Percentiles rank a stretch among this genome's conserved stretches.
These are phyloP conservation scores for Bertia moriformis DNA, from an alignment of 2,329 filamentous ascomycete genomes.

Conservation along the genomic window DNA sequence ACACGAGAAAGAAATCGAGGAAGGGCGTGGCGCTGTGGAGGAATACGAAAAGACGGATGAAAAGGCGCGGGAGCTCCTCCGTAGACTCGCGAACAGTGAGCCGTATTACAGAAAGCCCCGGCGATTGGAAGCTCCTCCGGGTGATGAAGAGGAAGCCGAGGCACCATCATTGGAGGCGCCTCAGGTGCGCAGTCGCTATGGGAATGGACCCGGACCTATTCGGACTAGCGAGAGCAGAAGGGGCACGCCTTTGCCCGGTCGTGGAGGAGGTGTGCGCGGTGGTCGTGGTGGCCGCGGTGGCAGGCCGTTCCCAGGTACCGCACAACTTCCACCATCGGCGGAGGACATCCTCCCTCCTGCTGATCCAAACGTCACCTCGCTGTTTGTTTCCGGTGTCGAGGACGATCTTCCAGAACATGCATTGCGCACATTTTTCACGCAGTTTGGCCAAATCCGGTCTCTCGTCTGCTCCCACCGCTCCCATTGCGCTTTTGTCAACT, in stretches of 20 bases:
- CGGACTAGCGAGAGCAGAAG: constrained; percentile 51
- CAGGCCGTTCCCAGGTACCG: constrained; percentile 50
- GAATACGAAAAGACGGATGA: constrained; percentile 96
- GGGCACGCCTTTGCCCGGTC: constrained; percentile 35
- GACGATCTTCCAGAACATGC: constrained; percentile 90
- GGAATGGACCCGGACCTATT: constrained; percentile 63
- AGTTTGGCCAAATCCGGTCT: constrained; percentile 79
- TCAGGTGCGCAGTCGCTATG: too few species aligned
- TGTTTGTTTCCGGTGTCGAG: constrained; percentile 90
- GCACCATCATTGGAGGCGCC: constrained; percentile 8
- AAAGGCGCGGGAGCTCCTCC: constrained; percentile 77
- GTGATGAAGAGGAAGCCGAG: constrained; percentile 26
- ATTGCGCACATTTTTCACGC: constrained; percentile 77
- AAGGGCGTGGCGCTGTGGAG: constrained; percentile 74
- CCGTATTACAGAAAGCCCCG: constrained; percentile 88
- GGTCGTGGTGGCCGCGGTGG: constrained; percentile 30
- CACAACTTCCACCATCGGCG: constrained; percentile 65
- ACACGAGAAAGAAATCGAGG: constrained; percentile 87
- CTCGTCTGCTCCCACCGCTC: constrained; percentile 93
- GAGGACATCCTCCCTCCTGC: constrained; percentile 75
- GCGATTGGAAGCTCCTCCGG: constrained; percentile 37
- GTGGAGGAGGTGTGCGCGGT: constrained; percentile 20
- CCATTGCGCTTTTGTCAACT: constrained; percentile 95
- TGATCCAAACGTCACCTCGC: constrained; percentile 75
- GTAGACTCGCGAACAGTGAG: constrained; percentile 76